Conservation (phyloP, 148 eudicot genomes). For the Rhododendron mucronatum region DNA sequence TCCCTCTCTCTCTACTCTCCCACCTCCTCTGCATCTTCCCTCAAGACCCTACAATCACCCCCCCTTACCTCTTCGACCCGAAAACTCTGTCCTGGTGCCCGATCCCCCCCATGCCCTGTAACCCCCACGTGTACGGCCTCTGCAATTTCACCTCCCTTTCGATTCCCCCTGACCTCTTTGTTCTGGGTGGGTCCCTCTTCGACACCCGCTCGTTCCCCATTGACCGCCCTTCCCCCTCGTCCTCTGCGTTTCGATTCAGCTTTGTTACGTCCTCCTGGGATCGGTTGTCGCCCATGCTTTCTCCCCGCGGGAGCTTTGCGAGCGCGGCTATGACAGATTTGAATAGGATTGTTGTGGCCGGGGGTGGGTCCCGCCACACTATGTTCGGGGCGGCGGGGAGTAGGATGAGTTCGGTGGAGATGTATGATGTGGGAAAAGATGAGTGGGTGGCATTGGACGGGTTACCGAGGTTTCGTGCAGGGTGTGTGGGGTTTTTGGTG, state of each 20-base stretch:
- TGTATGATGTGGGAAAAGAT: conserved; percentile 65
- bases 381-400: conserved; percentile 88
- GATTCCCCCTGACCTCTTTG: conserved; percentile 40
- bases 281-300: conserved; percentile 49
- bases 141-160: conserved; percentile 61
- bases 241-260: conserved; percentile 48
- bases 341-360: conserved; percentile 68
- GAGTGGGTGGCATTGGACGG: conserved; percentile 70
- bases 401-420: conserved; percentile 69
- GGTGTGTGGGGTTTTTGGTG: conserved; percentile 69
- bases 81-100: conserved; percentile 50
- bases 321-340: conserved; percentile 38
- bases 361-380: conserved; percentile 84
- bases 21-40: conserved; percentile 76
- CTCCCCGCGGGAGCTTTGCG: conserved; percentile 85
- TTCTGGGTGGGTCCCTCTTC: conserved; percentile 79
- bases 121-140: conserved; percentile 72
- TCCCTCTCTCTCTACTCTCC: conserved; percentile 20
- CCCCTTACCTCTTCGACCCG: conserved; percentile 75
- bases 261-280: conserved; percentile 33
- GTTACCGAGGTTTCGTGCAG: conserved; percentile 73
- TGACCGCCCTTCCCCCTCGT: conserved; percentile 58
- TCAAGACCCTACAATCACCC: conserved; percentile 58
- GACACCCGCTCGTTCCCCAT: conserved; percentile 80
- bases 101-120: conserved; percentile 80